A percentile compares a stretch with the other conserved stretches of the same genome.
Conservation (phyloP, 192 early-diverging fungal genomes). For the Obelidium mucronatum region DNA sequence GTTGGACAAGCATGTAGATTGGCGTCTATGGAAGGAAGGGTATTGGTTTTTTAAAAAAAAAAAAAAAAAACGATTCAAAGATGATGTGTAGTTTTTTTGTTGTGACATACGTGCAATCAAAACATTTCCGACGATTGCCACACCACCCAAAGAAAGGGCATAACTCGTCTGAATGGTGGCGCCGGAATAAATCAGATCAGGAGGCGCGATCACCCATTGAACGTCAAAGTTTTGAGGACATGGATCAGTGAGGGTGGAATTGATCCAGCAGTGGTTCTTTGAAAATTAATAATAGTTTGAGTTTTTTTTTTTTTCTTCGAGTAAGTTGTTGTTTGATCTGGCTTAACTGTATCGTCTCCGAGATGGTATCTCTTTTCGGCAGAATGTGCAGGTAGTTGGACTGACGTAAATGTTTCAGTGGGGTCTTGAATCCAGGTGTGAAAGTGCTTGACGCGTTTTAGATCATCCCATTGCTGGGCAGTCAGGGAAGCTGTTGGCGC, state of each 20-base stretch:
- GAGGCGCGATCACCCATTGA: neutral
- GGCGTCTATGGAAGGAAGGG: neutral
- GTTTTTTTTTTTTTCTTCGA: too few relatives aligned
- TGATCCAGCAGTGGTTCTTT: conserved; percentile 26
- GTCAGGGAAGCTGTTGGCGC: neutral
- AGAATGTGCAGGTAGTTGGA: neutral
- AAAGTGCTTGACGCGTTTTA: neutral
- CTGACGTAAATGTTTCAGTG: neutral
- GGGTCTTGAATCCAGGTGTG: neutral
- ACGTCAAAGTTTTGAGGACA: conserved; percentile 17
- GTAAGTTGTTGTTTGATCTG: too few relatives aligned
- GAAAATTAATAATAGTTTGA: too few relatives aligned
- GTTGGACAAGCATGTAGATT: conserved; percentile 18
- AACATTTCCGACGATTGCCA: neutral
- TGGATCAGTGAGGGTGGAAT: neutral
- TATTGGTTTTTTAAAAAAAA: neutral
- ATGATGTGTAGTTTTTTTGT: too few relatives aligned
- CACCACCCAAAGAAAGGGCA: neutral
- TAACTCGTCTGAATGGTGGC: neutral
- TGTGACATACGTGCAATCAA: neutral
- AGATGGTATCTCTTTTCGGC: conserved; percentile 4
- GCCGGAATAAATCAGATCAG: neutral
- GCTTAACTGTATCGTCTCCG: conserved; percentile 16
- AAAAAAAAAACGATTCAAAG: neutral
- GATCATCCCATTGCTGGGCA: neutral